Evolutionary conservation across 805 yeast genomes (phyloP).

Genomic region (Alloascoidea hylecoeti): DNA sequence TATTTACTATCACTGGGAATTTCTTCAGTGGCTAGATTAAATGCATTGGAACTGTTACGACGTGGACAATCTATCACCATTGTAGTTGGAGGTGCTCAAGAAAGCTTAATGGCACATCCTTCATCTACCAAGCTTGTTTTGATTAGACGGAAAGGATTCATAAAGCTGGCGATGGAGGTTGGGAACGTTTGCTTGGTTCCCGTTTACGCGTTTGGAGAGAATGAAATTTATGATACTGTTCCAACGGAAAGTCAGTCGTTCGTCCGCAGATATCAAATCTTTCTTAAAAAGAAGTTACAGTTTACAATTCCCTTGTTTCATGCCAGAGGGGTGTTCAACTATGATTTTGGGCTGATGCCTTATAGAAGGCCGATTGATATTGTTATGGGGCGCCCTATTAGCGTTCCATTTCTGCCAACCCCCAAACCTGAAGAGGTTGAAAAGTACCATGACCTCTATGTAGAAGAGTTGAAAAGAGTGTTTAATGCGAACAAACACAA

Average conservation of each 20-base stretch:
- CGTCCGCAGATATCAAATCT: conserved; percentile 45
- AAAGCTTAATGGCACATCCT: conserved; percentile 55
- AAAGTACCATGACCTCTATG: conserved; percentile 59
- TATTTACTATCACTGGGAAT: conserved; percentile 71
- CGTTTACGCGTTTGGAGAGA: conserved; percentile 85
- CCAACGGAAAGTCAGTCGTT: conserved; percentile 27
- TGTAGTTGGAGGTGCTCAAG: conserved; percentile 95
- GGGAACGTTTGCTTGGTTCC: conserved; percentile 80
- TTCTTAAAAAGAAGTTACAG: conserved; percentile 59
- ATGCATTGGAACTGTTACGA: conserved; percentile 48
- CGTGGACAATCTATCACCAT: conserved; percentile 69
- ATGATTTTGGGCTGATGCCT: conserved; percentile 85
- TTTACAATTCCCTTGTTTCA: conserved; percentile 86
- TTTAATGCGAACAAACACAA: conserved; percentile 52
- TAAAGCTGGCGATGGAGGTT: conserved; percentile 68
- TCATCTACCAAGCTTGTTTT: conserved; percentile 54
- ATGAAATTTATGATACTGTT: conserved; percentile 38
- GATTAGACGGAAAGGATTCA: conserved; percentile 73
- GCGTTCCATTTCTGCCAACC: conserved; percentile 32
- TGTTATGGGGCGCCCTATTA: conserved; percentile 57
- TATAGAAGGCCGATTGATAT: conserved; percentile 68
- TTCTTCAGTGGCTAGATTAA: conserved; percentile 67
- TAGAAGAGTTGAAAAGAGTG: conserved; percentile 43
- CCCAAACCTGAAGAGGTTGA: conserved; percentile 40
- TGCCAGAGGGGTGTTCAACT: conserved; percentile 86